Evolutionary conservation across 164 flowering plant genomes (phyloP), one percentile per base, ranked within the genome.

Genomic region (Warburgia ugandensis): DNA sequence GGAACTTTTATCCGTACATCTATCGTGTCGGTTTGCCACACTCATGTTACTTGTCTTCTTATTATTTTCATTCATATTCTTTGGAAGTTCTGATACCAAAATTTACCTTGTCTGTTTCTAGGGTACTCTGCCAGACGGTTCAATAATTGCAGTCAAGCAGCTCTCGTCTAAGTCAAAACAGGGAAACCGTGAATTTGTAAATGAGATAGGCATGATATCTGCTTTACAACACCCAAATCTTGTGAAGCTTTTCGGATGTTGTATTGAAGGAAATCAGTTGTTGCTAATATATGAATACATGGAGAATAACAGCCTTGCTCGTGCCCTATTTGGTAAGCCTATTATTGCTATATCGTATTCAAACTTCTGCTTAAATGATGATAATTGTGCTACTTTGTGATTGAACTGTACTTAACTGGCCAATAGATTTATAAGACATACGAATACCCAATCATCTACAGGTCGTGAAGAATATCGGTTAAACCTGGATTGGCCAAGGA

Each of bases 121-220:
- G 69, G 69, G 69, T 1, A 33, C 17, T n/a, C 48, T 78, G 42
- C 47, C 63, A 29, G 78, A 81, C 58, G 87, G 83, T 28, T 62
- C 75, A 4, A 3, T 64, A n/a, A 69, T 81, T 52, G 87, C 87
- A 36, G 81, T 78, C 7, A 81, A 80, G 69, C 81, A 77, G 58
- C 83, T 80, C 25, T 80, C 83, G 9, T 64, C 83, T 7, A 71
- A 65, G 50, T 79, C 83, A 49, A 76, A 45, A 58, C 87, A 81
- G 68, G 87, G 87, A 17, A 78, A 72, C 44, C 83, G 83, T 26
- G 87, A 81, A 64, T 80, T 80, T 58, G 29, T 80, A 6, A 80
- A 77, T 52, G 87, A 81, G 68, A 74, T 78, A 25, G 83, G 83
- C 39, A 76, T 70, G 68, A 76, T 80, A 13, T 76, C 81, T 57